Percentiles rank a stretch among this genome's conserved stretches.
These are phyloP conservation scores for Aureobasidium subglaciale DNA, from an alignment of 2,329 filamentous ascomycete genomes.

Conservation along the genomic window DNA sequence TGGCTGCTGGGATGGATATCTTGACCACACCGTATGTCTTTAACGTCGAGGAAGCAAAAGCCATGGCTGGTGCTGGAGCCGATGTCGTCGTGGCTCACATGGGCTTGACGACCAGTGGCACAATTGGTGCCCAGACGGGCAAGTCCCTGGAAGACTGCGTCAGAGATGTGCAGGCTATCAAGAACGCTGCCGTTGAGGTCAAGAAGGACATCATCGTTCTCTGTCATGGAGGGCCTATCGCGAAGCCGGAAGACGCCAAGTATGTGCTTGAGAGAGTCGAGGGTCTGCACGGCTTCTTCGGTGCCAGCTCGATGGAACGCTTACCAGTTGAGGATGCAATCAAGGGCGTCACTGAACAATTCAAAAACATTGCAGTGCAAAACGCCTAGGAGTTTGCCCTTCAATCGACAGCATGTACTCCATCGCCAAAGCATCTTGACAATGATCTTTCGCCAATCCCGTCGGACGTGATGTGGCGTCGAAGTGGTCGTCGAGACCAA, in stretches of 20 bases:
- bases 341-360: conserved; percentile 48
- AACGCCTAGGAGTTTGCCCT: background rate
- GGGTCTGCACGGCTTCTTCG: conserved; percentile 65
- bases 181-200: conserved; percentile 51
- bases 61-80: conserved; percentile 58
- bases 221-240: conserved; percentile 66
- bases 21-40: conserved; percentile 67
- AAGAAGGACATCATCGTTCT: conserved; percentile 56
- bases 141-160: conserved; percentile 60
- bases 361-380: conserved; percentile 35
- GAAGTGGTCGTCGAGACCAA: too few relatives aligned
- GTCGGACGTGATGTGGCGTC: too few relatives aligned
- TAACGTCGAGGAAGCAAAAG: conserved; percentile 51
- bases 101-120: conserved; percentile 58
- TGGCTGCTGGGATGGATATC: conserved; percentile 53
- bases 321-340: conserved; percentile 62
- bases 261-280: conserved; percentile 54
- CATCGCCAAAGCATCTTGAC: too few relatives aligned
- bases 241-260: conserved; percentile 54
- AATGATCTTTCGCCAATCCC: too few relatives aligned
- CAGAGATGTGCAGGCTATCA: conserved; percentile 53
- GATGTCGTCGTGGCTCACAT: conserved; percentile 64
- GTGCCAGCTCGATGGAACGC: conserved; percentile 63
- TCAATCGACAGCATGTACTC: too few relatives aligned
- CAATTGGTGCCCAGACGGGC: conserved; percentile 56